Conservation (phyloP, 2,329 filamentous ascomycete species). For the Aspergillus pseudoterreus region DNA sequence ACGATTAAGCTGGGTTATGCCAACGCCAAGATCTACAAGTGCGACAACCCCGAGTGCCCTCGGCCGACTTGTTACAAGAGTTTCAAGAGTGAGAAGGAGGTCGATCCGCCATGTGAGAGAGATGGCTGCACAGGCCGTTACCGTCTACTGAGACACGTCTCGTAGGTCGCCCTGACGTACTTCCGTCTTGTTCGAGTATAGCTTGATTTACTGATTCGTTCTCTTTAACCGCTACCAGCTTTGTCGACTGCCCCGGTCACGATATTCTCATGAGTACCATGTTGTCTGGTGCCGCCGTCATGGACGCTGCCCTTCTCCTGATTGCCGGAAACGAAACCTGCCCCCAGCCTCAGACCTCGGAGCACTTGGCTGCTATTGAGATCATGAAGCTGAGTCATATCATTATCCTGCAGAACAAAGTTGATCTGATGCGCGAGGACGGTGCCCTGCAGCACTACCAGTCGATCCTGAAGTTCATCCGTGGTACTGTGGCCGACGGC, state of each 20-base stretch:
- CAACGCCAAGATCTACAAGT: conserved; percentile 99
- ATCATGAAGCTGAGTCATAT: conserved; percentile 99
- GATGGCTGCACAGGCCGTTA: conserved; percentile 88
- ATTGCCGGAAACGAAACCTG: conserved; percentile 98
- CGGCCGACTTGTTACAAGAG: conserved; percentile 93
- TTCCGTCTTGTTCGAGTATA: not conserved
- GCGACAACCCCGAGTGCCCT: conserved; percentile 85
- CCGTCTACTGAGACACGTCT: conserved; percentile 84
- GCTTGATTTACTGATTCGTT: not conserved
- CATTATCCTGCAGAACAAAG: conserved; percentile 99
- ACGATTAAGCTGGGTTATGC: conserved; percentile 99
- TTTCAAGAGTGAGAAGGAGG: conserved; percentile 98
- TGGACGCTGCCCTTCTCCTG: conserved; percentile 94
- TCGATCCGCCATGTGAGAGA: conserved; percentile 92
- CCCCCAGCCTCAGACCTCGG: conserved; percentile 96
- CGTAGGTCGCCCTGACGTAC: conserved; percentile 55
- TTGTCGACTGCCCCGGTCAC: conserved; percentile 98
- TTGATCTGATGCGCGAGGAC: conserved; percentile 96
- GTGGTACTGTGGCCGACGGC: conserved; percentile 92
- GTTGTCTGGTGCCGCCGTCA: conserved; percentile 98
- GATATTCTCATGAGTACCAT: conserved; percentile 99
- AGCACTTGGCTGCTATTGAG: conserved; percentile 97
- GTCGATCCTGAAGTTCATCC: conserved; percentile 97
- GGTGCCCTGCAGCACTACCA: conserved; percentile 90
- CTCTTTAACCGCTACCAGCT: conserved; percentile 50